Conservation (phyloP, 2,329 filamentous ascomycete genomes). For the Neoarthrinium moseri region DNA sequence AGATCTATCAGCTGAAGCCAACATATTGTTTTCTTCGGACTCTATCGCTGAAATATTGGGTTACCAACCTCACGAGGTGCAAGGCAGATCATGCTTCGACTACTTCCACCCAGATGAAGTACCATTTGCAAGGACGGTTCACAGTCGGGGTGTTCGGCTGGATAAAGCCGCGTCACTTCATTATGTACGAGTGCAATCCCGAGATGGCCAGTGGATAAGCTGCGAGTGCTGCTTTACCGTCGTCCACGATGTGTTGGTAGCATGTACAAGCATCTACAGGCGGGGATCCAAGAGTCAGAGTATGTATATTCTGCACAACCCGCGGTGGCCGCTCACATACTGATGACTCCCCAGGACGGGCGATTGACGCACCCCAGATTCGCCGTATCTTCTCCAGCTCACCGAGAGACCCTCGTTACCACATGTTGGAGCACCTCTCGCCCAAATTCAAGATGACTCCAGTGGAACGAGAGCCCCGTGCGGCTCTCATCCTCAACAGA, state of each 20-base stretch:
- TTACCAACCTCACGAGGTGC: slow-evolving; percentile 73
- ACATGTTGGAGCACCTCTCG: slow-evolving; percentile 85
- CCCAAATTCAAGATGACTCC: slow-evolving; percentile 70
- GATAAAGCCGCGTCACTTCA: slow-evolving; percentile 84
- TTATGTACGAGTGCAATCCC: slow-evolving; percentile 71
- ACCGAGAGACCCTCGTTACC: slow-evolving; percentile 79
- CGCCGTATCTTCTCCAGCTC: slow-evolving; percentile 79
- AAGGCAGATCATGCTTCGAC: slow-evolving; percentile 76
- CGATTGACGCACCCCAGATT: slow-evolving; percentile 74
- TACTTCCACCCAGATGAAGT: slow-evolving; percentile 84
- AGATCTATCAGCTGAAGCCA: slow-evolving; percentile 76
- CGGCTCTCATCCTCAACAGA: slow-evolving; percentile 80
- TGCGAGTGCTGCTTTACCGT: slow-evolving; percentile 90
- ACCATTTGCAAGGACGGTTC: slow-evolving; percentile 69
- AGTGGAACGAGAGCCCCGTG: slow-evolving; percentile 72
- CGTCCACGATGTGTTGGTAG: slow-evolving; percentile 84
- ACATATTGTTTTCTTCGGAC: slow-evolving; percentile 79
- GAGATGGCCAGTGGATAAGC: slow-evolving; percentile 68
- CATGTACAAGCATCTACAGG: slow-evolving; percentile 77
- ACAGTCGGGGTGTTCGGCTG: slow-evolving; percentile 70
- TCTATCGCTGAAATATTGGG: slow-evolving; percentile 73
- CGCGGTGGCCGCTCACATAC: slow-evolving; percentile 6
- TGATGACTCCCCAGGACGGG: slow-evolving; percentile 57
- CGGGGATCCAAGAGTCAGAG: slow-evolving; percentile 69
- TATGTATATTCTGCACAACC: slow-evolving; percentile 44